Evolutionary conservation across 179 eudicot species (phyloP).

Genomic region (Spergularia azorica): DNA sequence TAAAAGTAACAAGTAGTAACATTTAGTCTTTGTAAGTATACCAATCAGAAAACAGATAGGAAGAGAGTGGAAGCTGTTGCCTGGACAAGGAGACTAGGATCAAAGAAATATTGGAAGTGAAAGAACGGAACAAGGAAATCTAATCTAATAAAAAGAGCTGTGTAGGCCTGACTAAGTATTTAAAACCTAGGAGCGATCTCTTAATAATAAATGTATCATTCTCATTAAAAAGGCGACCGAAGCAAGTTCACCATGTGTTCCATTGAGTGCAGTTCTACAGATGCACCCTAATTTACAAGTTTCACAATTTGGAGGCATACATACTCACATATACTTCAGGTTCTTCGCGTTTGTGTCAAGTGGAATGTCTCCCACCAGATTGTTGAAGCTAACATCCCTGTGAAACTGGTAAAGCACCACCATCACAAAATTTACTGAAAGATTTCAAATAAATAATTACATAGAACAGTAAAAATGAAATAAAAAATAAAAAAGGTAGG

Average conservation of each 20-base stretch:
- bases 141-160: neutral
- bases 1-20: too few species aligned
- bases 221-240: neutral
- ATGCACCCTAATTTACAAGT: neutral
- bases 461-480: neutral
- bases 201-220: too few species aligned
- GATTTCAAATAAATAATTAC: neutral
- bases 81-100: neutral
- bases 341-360: conserved; percentile 38
- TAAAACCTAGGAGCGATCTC: neutral
- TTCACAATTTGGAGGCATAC: too few species aligned
- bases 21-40: too few species aligned
- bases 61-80: neutral
- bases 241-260: neutral
- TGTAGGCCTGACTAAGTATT: neutral
- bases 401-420: conserved; percentile 4
- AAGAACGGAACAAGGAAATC: neutral
- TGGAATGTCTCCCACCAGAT: conserved; percentile 53
- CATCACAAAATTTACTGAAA: conserved; percentile 11
- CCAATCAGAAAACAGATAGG: neutral
- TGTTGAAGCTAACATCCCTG: conserved; percentile 79
- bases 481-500: too few species aligned
- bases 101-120: neutral
- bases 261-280: neutral
- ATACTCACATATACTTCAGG: conserved; percentile 60